Conservation (phyloP, 2,329 filamentous ascomycete genomes). For the Xylaria sp. region DNA sequence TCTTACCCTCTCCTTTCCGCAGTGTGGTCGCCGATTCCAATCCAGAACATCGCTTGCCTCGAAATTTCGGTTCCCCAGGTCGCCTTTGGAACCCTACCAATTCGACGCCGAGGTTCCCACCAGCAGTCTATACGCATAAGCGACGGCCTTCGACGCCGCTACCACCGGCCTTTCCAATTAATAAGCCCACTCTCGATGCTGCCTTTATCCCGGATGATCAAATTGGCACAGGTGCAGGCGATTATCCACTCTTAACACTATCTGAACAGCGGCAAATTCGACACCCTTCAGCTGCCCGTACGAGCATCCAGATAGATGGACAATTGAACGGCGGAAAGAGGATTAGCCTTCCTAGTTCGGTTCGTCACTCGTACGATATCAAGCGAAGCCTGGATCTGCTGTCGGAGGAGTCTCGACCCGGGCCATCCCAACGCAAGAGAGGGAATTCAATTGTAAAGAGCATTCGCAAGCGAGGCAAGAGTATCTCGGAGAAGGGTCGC, state of each 20-base stretch:
- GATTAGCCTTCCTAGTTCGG: slow-evolving; percentile 48
- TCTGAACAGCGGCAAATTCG: slow-evolving; percentile 45
- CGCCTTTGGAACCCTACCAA: slow-evolving; percentile 59
- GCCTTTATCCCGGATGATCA: slow-evolving; percentile 36
- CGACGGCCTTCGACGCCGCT: slow-evolving; percentile 51
- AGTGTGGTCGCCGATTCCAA: slow-evolving; percentile 34
- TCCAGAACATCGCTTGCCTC: slow-evolving; percentile 32
- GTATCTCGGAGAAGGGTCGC: slow-evolving; percentile 25
- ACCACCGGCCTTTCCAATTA: slow-evolving; percentile 47
- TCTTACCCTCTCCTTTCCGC: slow-evolving; percentile 41
- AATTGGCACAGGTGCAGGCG: slow-evolving; percentile 37
- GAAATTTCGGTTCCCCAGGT: slow-evolving; percentile 39
- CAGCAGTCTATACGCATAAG: slow-evolving; percentile 32
- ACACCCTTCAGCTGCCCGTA: slow-evolving; percentile 39
- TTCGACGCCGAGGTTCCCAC: slow-evolving; percentile 45
- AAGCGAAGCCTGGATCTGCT: slow-evolving; percentile 36
- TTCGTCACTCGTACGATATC: slow-evolving; percentile 51
- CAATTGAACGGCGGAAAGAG: slow-evolving; percentile 42
- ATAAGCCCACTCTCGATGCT: slow-evolving; percentile 40
- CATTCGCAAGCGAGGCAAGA: slow-evolving; percentile 30
- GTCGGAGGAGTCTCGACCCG: slow-evolving; percentile 24
- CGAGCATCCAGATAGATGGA: slow-evolving; percentile 49
- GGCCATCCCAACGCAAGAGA: slow-evolving; percentile 23
- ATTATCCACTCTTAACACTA: slow-evolving; percentile 48
- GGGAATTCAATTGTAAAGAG: slow-evolving; percentile 21